Base-by-base conservation (phyloP, 2,329 filamentous ascomycete species). In the Paracorniculantispora psalliotae region DNA sequence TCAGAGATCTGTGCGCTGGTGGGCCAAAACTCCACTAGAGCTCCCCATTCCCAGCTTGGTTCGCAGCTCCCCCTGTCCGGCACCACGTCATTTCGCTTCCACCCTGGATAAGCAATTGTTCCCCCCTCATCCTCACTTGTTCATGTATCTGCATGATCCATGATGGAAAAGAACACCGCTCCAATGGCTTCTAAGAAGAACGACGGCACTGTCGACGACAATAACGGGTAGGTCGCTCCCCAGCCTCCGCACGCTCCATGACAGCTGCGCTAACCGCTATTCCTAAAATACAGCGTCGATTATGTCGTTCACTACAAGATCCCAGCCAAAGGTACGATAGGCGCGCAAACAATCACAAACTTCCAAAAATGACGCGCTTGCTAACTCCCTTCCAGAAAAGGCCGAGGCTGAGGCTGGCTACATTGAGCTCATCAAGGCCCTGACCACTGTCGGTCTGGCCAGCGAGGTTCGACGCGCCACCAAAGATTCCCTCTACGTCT, bases 391-490 rank as follows among this genome's bases (percentile, higher is more conserved):
- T 17, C 37, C 66, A 91, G 90, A 88, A 66, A 85, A 84, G 66
- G 74, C 78, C 41, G 80, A 89, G 70, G 90, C 92, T 17, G 84
- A 88, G 69, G 83, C 85, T 17, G 82, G 87, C 65, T 96, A 96
- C 70, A 84, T 89, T 63, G 85, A 88, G 68, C 85, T 97, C 43
- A 81, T 96, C 67, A 78, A 89, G 67, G 84, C 86, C 41, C 82
- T 99, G 41, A 85, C 89, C 33, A 79, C 81, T 51, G 89, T 92
- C 47, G 92, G 93, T n/a, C 81, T 97, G 62, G 85, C 89, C 44
- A 92, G 90, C 10, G 91, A 97, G 75, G 92, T 96, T 53, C 89
- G 94, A 63, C 85, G 87, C 67, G 92, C 91, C 59, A 85, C 89
- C 64, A 82, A 86, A 28, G 80, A 84, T 59, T 90, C 90, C 3